phyloP scores from a whole-genome alignment of 768 basidiomycete species.

The Hygrocybe punicea region DNA sequence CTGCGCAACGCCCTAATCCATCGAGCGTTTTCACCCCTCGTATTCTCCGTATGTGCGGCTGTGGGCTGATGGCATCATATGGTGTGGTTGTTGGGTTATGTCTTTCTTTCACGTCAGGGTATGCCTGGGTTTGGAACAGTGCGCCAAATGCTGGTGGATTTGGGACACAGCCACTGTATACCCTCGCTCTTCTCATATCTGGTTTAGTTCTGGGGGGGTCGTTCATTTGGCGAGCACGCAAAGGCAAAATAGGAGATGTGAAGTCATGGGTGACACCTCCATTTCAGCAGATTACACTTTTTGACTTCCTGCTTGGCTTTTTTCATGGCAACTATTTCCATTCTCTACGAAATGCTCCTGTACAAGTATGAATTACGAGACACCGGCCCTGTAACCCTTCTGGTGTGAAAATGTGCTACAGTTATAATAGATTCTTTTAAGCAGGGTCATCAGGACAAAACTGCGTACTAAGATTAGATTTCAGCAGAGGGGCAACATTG shows the following conservation, averaged over 20 bases:
- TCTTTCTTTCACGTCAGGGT: background rate
- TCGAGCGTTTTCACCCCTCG: background rate
- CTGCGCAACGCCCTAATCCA: background rate
- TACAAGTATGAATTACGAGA: too few species aligned
- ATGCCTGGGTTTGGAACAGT: background rate
- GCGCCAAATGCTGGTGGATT: background rate
- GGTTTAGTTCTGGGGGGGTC: background rate
- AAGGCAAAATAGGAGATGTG: background rate
- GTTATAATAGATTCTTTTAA: too few species aligned
- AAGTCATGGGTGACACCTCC: background rate
- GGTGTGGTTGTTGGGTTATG: background rate
- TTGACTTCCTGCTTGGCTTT: too few species aligned
- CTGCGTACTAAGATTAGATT: too few species aligned
- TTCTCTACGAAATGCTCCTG: too few species aligned
- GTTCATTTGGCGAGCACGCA: background rate
- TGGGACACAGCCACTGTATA: background rate
- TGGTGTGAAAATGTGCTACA: too few species aligned
- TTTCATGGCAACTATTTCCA: too few species aligned
- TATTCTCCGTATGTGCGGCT: background rate
- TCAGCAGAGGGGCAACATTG: too few species aligned
- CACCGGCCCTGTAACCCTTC: too few species aligned
- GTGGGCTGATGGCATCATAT: background rate
- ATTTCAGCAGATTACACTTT: background rate
- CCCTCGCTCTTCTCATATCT: background rate
- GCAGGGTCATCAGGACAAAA: too few species aligned